Conservation (phyloP, 768 basidiomycete genomes). For the Collybiopsis confluens region DNA sequence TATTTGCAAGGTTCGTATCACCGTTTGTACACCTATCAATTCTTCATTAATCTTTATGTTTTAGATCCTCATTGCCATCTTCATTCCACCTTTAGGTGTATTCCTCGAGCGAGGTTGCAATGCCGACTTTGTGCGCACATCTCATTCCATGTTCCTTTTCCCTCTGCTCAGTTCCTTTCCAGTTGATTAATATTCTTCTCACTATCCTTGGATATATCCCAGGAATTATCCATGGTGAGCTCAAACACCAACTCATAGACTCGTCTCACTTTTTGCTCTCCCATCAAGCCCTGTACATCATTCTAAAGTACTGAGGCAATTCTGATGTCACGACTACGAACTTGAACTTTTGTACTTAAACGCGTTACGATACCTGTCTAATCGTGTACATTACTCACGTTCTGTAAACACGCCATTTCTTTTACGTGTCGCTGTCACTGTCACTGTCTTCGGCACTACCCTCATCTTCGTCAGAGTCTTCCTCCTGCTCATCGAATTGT, state of each 20-base stretch:
- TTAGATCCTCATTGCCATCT: slow-evolving; percentile 58
- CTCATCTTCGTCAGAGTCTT: slow-evolving; percentile 14
- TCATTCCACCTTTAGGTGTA: slow-evolving; percentile 82
- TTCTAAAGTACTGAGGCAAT: slow-evolving; percentile 61
- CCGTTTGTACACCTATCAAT: neutral
- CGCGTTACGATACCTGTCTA: neutral
- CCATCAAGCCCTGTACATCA: slow-evolving; percentile 84
- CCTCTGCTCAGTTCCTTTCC: slow-evolving; percentile 10
- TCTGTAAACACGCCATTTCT: slow-evolving; percentile 11
- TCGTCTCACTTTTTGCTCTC: too few relatives aligned
- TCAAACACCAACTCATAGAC: too few relatives aligned
- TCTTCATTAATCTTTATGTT: neutral
- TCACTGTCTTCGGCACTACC: slow-evolving; percentile 1
- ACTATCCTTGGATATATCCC: slow-evolving; percentile 73
- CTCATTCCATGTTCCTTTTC: slow-evolving; percentile 8
- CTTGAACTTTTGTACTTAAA: neutral
- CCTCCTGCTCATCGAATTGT: slow-evolving; percentile 76
- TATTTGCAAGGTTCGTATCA: slow-evolving; percentile 64
- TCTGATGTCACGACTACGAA: slow-evolving; percentile 5
- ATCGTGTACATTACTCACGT: neutral
- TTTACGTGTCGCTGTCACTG: slow-evolving; percentile 12
- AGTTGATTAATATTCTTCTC: slow-evolving; percentile 72
- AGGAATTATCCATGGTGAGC: slow-evolving; percentile 68
- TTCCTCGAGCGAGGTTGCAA: slow-evolving; percentile 85
- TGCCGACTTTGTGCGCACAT: slow-evolving; percentile 58